Evolutionary conservation across 176 grass and related monocot genomes (phyloP).

Genomic region (Pontederia paniculata): DNA sequence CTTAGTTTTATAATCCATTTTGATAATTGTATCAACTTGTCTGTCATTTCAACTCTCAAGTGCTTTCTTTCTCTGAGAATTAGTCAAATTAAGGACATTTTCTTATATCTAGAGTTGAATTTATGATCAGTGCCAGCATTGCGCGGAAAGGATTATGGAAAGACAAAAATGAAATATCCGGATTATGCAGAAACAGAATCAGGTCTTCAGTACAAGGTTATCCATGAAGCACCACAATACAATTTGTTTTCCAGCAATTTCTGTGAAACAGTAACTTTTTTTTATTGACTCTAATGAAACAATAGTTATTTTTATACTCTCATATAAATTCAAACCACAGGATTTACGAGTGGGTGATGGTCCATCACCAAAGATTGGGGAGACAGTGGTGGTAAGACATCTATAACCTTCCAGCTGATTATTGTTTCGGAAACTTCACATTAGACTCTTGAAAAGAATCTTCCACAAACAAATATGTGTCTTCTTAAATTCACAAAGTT

Average conservation of each 20-base stretch:
- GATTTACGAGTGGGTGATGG: conserved; percentile 74
- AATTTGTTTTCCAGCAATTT: conserved; percentile 10
- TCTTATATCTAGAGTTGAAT: background rate
- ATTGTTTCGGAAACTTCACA: background rate
- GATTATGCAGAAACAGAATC: conserved; percentile 94
- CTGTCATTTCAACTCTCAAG: background rate
- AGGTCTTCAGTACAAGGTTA: conserved; percentile 95
- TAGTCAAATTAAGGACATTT: background rate
- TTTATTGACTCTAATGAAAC: too few species aligned
- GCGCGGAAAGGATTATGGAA: conserved; percentile 93
- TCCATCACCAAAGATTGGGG: conserved; percentile 53
- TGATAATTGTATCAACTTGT: too few species aligned
- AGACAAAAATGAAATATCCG: conserved; percentile 95
- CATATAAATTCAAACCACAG: conserved; percentile 32
- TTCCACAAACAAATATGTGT: too few species aligned
- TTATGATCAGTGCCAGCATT: conserved; percentile 64
- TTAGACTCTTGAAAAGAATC: background rate
- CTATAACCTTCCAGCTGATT: conserved; percentile 1
- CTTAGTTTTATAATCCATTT: too few species aligned
- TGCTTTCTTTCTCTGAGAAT: background rate
- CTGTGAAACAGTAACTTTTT: background rate
- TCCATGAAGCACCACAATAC: background rate
- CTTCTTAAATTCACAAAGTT: too few species aligned
- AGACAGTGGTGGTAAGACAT: conserved; percentile 72
- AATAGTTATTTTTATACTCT: background rate